phyloP scores from a whole-genome alignment of 768 basidiomycete species.

The Lactarius psammicola region DNA sequence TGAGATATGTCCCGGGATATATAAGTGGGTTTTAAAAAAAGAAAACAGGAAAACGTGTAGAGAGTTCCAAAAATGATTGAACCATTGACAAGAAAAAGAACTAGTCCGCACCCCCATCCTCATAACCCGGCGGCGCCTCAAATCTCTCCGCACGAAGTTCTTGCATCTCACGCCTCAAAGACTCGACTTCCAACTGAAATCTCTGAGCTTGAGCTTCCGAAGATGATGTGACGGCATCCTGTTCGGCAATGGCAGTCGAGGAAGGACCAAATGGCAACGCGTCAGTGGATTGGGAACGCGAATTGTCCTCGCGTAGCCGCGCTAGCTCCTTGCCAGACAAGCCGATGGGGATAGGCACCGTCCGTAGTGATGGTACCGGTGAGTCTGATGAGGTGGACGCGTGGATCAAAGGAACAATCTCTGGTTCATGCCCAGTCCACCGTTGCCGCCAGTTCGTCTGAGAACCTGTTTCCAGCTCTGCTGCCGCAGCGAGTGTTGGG shows the following conservation, averaged over 20 bases:
- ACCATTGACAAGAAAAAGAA: too few relatives aligned
- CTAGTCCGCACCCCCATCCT: background rate
- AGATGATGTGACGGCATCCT: background rate
- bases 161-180: conserved; percentile 33
- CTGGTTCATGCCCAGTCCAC: background rate
- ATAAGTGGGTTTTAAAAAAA: too few relatives aligned
- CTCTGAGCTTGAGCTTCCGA: background rate
- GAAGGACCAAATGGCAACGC: background rate
- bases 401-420: background rate
- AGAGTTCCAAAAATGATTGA: too few relatives aligned
- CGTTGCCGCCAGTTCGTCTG: background rate
- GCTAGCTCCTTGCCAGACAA: conserved; percentile 22
- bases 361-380: background rate
- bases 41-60: too few relatives aligned
- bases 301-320: conserved; percentile 3
- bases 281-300: background rate
- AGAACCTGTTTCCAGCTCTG: background rate
- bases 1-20: too few relatives aligned
- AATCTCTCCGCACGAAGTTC: conserved; percentile 30
- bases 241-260: background rate
- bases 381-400: background rate
- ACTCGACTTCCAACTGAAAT: conserved; percentile 33
- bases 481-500: background rate
- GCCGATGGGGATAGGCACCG: background rate
- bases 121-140: conserved; percentile 33